Evolutionary conservation across 495 filamentous ascomycete genomes (phyloP).

Genomic region (Neurospora sp.): DNA sequence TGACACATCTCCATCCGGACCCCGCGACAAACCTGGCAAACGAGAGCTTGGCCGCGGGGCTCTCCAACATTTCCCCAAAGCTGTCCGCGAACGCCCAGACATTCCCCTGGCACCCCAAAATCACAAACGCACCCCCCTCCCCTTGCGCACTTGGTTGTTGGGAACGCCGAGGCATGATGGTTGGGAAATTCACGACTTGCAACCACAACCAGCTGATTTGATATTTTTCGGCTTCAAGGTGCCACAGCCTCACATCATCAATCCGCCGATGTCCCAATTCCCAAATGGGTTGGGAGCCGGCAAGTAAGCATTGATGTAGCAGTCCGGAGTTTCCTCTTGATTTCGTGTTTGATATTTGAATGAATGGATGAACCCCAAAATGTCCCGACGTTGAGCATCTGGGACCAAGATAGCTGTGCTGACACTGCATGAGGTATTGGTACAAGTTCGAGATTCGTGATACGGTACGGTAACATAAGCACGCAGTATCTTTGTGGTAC

Average conservation of each 20-base stretch:
- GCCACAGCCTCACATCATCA: not conserved
- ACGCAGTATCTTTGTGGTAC: not conserved
- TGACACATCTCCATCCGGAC: not conserved
- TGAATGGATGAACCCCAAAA: not conserved
- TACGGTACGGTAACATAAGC: not conserved
- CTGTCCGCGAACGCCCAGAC: constrained; percentile 3
- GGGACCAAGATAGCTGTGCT: not conserved
- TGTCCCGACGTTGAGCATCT: not conserved
- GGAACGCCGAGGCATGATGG: not conserved
- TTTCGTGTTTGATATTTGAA: not conserved
- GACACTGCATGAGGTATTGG: not conserved
- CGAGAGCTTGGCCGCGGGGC: not conserved
- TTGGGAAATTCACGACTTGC: not conserved
- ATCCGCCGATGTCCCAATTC: not conserved
- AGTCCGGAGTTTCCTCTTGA: not conserved
- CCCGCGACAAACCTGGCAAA: not conserved
- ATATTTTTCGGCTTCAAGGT: not conserved
- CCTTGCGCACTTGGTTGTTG: not conserved
- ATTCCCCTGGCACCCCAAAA: not conserved
- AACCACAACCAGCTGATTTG: not conserved
- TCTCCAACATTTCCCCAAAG: constrained; percentile 12
- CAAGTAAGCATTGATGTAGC: not conserved
- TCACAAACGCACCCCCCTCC: not conserved
- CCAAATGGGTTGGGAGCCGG: not conserved
- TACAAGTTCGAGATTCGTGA: not conserved